phyloP scores from a whole-genome alignment of 2,329 filamentous ascomycete species.

The Colletotrichum ledebouriae region DNA sequence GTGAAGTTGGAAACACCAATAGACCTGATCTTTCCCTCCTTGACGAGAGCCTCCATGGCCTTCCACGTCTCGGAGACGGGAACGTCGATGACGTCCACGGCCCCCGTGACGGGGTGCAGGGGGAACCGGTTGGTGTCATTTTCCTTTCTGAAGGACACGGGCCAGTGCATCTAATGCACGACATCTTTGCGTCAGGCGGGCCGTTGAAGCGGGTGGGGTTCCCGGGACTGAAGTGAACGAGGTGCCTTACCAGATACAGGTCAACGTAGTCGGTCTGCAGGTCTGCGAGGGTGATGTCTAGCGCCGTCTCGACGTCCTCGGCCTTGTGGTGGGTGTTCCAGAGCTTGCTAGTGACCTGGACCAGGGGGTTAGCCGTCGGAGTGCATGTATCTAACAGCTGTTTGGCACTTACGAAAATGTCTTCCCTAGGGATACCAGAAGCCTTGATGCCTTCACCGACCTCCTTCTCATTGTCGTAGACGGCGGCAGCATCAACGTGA shows the following conservation, averaged over 20 bases:
- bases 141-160: conserved; percentile 60
- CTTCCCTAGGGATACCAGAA: conserved; percentile 60
- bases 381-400: not conserved
- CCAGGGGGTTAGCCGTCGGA: not conserved
- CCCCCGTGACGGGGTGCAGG: conserved; percentile 60
- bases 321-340: conserved; percentile 52
- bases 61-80: conserved; percentile 70
- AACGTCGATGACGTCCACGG: conserved; percentile 52
- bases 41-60: conserved; percentile 71
- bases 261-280: conserved; percentile 51
- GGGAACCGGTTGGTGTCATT: conserved; percentile 56
- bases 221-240: not conserved
- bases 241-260: conserved; percentile 47
- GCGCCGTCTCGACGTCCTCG: conserved; percentile 47
- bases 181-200: conserved; percentile 24
- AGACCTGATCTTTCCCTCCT: conserved; percentile 65
- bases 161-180: conserved; percentile 61
- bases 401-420: conserved; percentile 57
- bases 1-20: conserved; percentile 74
- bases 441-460: conserved; percentile 64
- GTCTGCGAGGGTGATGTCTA: conserved; percentile 49
- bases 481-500: conserved; percentile 72
- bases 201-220: not conserved
- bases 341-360: conserved; percentile 48
- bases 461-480: conserved; percentile 73